Evolutionary conservation across 2,329 filamentous ascomycete genomes (phyloP).

Genomic region (Beauveria varroae): DNA sequence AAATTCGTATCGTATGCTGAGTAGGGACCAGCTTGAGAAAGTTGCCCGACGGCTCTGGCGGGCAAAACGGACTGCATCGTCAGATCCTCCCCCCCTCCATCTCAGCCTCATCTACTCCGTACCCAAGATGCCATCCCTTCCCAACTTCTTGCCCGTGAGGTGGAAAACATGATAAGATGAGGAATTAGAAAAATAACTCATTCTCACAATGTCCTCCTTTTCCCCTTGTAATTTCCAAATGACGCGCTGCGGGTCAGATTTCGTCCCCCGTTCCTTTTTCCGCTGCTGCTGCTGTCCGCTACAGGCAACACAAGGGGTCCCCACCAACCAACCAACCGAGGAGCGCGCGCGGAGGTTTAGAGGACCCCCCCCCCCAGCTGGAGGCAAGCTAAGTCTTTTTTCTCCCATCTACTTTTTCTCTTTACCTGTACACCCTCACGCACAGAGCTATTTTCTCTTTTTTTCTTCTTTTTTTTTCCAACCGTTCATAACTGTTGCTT

Average conservation of each 20-base stretch:
- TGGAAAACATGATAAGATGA: background rate
- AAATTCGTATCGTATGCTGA: too few relatives aligned
- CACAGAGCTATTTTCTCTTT: too few relatives aligned
- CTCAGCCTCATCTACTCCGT: background rate
- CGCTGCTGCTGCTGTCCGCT: background rate
- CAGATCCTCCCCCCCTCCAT: background rate
- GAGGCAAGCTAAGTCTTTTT: background rate
- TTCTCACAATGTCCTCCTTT: background rate
- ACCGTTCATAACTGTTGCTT: too few relatives aligned
- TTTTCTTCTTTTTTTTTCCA: too few relatives aligned
- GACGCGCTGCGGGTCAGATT: conserved; percentile 2
- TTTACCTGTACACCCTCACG: too few relatives aligned
- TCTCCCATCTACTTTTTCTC: too few relatives aligned
- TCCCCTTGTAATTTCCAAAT: background rate
- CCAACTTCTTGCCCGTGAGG: too few relatives aligned
- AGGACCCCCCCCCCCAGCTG: background rate
- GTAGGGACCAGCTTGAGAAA: background rate
- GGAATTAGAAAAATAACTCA: background rate
- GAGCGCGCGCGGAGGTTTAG: background rate
- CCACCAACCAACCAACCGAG: conserved; percentile 2
- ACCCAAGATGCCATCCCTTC: background rate
- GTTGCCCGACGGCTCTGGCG: background rate
- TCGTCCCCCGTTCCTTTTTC: background rate
- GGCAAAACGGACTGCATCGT: background rate
- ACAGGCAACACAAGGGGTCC: background rate